Percentiles rank a stretch among this genome's conserved stretches.
These are phyloP conservation scores for Periconia sp. DNA, from an alignment of 2,329 filamentous ascomycete genomes.

Conservation along the genomic window DNA sequence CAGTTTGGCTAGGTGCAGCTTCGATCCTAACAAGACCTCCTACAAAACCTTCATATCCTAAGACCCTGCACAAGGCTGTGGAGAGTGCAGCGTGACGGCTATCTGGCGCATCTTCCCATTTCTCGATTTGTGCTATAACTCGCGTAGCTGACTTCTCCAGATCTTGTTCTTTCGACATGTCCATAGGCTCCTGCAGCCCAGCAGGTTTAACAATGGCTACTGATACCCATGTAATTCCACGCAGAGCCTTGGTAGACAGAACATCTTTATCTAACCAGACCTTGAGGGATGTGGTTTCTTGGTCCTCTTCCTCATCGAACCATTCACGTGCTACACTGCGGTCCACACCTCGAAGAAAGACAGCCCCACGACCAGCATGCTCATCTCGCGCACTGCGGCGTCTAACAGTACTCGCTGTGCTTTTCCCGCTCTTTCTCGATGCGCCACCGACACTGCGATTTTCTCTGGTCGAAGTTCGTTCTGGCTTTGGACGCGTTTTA, in stretches of 20 bases:
- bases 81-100: constrained; percentile 80
- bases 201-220: constrained; percentile 88
- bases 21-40: constrained; percentile 88
- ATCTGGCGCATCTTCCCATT: constrained; percentile 88
- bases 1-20: constrained; percentile 72
- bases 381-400: constrained; percentile 62
- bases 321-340: constrained; percentile 69
- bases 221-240: constrained; percentile 73
- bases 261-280: constrained; percentile 86
- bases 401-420: constrained; percentile 70
- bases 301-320: constrained; percentile 68
- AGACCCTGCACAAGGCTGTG: constrained; percentile 69
- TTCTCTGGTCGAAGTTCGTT: constrained; percentile 66
- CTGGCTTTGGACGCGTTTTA: constrained; percentile 75
- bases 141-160: constrained; percentile 62
- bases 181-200: constrained; percentile 70
- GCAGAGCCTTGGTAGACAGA: constrained; percentile 69
- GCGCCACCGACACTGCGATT: constrained; percentile 78
- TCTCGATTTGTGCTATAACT: constrained; percentile 71
- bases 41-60: constrained; percentile 73
- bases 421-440: constrained; percentile 77
- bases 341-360: constrained; percentile 83
- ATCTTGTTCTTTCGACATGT: constrained; percentile 70
- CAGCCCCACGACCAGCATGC: constrained; percentile 61
- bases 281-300: constrained; percentile 59